These are phyloP conservation scores for Exsudoporus floridanus DNA, from an alignment of 1,284 basidiomycete genomes.

Conservation along the genomic window DNA sequence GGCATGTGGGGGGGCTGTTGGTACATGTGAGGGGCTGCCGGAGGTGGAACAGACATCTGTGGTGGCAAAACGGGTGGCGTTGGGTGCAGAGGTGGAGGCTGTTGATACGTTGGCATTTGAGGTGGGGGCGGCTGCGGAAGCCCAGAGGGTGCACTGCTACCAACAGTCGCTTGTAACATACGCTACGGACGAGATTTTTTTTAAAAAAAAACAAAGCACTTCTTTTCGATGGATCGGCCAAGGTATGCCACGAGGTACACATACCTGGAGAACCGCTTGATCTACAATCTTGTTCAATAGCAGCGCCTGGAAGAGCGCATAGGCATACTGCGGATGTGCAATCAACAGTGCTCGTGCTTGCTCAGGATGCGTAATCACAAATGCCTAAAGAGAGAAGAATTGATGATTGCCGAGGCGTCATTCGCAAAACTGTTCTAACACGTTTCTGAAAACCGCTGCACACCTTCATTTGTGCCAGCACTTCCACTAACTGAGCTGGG, in stretches of 20 bases:
- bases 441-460: constrained; percentile 30
- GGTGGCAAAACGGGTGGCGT: constrained; percentile 39
- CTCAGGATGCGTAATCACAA: constrained; percentile 89
- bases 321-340: constrained; percentile 89
- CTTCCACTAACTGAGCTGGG: constrained; percentile 87
- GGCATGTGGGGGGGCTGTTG: constrained; percentile 43
- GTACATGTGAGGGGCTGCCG: constrained; percentile 35
- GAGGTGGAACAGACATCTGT: constrained; percentile 34
- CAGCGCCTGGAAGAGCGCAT: constrained; percentile 95
- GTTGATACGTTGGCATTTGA: constrained; percentile 34
- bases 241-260: constrained; percentile 23
- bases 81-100: constrained; percentile 39
- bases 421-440: constrained; percentile 29
- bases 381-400: constrained; percentile 53
- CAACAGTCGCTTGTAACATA: constrained; percentile 34
- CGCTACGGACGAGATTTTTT: constrained; percentile 28
- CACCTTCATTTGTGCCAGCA: constrained; percentile 98
- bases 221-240: constrained; percentile 12
- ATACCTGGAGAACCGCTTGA: constrained; percentile 72
- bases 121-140: constrained; percentile 37
- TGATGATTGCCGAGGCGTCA: constrained; percentile 17
- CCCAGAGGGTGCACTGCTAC: constrained; percentile 18
- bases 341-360: constrained; percentile 81
- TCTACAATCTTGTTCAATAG: constrained; percentile 95
- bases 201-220: constrained; percentile 12